Conservation (phyloP, 345 rosid species). For the Pistacia atlantica region DNA sequence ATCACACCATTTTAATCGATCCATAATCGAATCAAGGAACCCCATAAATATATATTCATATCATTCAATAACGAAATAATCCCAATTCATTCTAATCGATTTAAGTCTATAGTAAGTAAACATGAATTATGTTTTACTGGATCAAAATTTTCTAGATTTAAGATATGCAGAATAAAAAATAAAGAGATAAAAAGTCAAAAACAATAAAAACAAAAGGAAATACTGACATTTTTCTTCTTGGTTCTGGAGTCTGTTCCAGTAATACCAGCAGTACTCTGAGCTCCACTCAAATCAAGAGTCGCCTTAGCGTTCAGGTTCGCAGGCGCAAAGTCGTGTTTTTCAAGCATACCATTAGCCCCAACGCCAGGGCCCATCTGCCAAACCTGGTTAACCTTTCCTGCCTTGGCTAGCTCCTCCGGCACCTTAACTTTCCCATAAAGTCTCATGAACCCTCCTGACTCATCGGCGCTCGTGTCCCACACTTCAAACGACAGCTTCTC, state of each 20-base stretch:
- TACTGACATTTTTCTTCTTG: slow-evolving; percentile 58
- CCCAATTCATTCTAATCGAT: neutral
- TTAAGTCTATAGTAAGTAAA: neutral
- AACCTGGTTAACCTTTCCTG: slow-evolving; percentile 61
- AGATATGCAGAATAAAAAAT: neutral
- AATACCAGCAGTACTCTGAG: slow-evolving; percentile 12
- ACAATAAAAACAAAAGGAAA: neutral
- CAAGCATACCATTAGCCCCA: slow-evolving; percentile 18
- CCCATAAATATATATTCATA: neutral
- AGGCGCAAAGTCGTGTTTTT: slow-evolving; percentile 31
- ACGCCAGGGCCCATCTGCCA: slow-evolving; percentile 81
- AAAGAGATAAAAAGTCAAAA: neutral
- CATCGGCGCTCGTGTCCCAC: slow-evolving; percentile 68
- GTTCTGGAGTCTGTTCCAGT: slow-evolving; percentile 35
- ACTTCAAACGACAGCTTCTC: slow-evolving; percentile 59
- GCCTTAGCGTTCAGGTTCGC: slow-evolving; percentile 41
- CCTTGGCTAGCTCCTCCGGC: slow-evolving; percentile 52
- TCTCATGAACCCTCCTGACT: slow-evolving; percentile 38
- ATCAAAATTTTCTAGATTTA: neutral
- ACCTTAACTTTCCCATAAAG: slow-evolving; percentile 67
- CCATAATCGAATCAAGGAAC: neutral
- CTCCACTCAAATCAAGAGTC: slow-evolving; percentile 37
- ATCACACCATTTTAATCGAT: neutral
- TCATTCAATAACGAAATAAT: neutral
- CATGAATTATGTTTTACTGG: neutral